A percentile compares a stretch with the other conserved stretches of the same genome.
These are phyloP conservation scores for Penicillium sp. DNA, from an alignment of 2,329 filamentous ascomycete species.

Conservation along the genomic window DNA sequence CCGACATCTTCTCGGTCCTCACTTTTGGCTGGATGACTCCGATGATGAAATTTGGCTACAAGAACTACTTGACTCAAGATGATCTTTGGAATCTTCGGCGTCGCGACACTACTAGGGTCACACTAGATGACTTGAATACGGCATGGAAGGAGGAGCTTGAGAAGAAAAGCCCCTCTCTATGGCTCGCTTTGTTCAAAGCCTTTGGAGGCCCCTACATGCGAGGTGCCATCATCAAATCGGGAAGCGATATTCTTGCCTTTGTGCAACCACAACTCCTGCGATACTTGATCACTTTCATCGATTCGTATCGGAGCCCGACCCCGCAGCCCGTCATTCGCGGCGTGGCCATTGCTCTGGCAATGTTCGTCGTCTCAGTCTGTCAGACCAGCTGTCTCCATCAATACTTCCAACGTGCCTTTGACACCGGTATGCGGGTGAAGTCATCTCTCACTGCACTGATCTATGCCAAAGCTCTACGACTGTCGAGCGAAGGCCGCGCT, in stretches of 20 bases:
- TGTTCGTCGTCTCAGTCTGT: conserved; percentile 80
- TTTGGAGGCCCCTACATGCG: conserved; percentile 80
- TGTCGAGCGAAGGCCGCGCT: conserved; percentile 88
- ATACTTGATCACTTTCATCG: conserved; percentile 74
- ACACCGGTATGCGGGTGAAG: conserved; percentile 95
- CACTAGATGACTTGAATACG: conserved; percentile 62
- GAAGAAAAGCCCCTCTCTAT: conserved; percentile 72
- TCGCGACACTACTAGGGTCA: conserved; percentile 70
- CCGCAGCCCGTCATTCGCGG: conserved; percentile 78
- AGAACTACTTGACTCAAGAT: conserved; percentile 83
- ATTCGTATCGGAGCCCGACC: conserved; percentile 60
- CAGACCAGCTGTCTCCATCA: conserved; percentile 93
- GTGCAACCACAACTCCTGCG: conserved; percentile 85
- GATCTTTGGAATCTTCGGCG: conserved; percentile 89
- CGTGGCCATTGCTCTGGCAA: conserved; percentile 78
- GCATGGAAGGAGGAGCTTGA: conserved; percentile 72
- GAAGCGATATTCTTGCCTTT: conserved; percentile 81
- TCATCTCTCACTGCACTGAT: conserved; percentile 83
- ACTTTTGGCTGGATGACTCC: conserved; percentile 99
- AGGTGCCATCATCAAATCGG: conserved; percentile 79
- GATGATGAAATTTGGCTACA: conserved; percentile 92
- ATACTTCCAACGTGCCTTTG: conserved; percentile 93
- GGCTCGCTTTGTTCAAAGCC: conserved; percentile 75
- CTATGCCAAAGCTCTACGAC: conserved; percentile 79
- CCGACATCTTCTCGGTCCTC: conserved; percentile 84